Evolutionary conservation across 345 rosid species (phyloP).

Genomic region (Eucalyptus erythrocorys): DNA sequence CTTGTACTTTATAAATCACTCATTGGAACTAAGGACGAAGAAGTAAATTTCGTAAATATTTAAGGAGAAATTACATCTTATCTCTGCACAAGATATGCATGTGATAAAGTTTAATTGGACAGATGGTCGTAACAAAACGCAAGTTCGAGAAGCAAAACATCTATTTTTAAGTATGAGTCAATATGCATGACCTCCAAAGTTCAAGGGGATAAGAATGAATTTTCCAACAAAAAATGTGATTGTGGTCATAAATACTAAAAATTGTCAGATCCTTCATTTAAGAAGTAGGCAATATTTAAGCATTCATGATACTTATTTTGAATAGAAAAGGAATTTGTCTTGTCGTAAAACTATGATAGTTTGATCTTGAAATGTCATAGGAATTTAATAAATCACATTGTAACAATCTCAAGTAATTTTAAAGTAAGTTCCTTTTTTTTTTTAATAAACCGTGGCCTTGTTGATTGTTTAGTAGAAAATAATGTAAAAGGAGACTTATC

Average conservation of each 20-base stretch:
- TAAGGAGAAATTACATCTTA: not conserved
- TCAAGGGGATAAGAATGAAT: not conserved
- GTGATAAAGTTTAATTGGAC: not conserved
- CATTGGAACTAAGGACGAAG: not conserved
- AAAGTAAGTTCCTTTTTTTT: not conserved
- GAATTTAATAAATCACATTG: not conserved
- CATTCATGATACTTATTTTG: not conserved
- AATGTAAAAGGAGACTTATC: not conserved
- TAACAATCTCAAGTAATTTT: not conserved
- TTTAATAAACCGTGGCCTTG: not conserved
- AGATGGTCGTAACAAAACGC: not conserved
- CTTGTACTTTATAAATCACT: not conserved
- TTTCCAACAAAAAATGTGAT: not conserved
- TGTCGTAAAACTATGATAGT: not conserved
- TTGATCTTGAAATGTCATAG: not conserved
- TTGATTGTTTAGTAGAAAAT: not conserved
- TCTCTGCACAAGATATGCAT: not conserved
- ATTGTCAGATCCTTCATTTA: not conserved
- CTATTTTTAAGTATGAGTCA: not conserved
- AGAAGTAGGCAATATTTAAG: not conserved
- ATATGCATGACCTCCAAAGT: not conserved
- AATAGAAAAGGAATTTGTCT: not conserved
- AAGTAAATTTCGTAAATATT: not conserved
- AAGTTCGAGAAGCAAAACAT: not conserved
- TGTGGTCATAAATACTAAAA: not conserved